Evolutionary conservation across 108 stramenopile species (phyloP).

Genomic region (Asterionellopsis glacialis): DNA sequence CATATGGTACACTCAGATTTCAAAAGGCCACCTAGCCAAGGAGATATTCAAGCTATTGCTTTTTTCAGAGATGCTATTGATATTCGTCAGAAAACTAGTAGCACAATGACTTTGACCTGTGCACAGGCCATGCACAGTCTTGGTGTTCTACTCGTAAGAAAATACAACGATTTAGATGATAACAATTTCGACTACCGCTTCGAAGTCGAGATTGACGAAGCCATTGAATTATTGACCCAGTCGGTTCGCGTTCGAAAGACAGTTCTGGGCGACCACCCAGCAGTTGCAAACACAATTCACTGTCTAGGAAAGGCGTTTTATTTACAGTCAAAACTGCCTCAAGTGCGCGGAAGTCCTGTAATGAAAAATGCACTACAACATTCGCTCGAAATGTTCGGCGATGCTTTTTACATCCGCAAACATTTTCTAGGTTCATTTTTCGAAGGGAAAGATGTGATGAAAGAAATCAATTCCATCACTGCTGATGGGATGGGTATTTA

Average conservation of each 20-base stretch:
- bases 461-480: no score
- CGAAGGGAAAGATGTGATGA: no score
- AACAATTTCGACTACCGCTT: neutral
- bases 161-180: neutral
- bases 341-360: neutral
- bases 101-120: constrained; percentile 1
- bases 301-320: constrained; percentile 18
- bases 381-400: neutral
- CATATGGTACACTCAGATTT: constrained; percentile 3
- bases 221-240: constrained; percentile 32
- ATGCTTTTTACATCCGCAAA: constrained; percentile 1
- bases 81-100: neutral
- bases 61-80: neutral
- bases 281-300: constrained; percentile 19
- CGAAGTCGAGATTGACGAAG: constrained; percentile 8
- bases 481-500: no score
- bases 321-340: neutral
- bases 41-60: neutral
- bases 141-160: neutral
- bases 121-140: constrained; percentile 1
- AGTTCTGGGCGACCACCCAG: constrained; percentile 17
- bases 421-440: no score
- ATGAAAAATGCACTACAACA: no score
- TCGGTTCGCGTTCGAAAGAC: constrained; percentile 30
- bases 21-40: neutral